Evolutionary conservation across 176 grass and related monocot species (phyloP).

Genomic region (Leersia perrieri): DNA sequence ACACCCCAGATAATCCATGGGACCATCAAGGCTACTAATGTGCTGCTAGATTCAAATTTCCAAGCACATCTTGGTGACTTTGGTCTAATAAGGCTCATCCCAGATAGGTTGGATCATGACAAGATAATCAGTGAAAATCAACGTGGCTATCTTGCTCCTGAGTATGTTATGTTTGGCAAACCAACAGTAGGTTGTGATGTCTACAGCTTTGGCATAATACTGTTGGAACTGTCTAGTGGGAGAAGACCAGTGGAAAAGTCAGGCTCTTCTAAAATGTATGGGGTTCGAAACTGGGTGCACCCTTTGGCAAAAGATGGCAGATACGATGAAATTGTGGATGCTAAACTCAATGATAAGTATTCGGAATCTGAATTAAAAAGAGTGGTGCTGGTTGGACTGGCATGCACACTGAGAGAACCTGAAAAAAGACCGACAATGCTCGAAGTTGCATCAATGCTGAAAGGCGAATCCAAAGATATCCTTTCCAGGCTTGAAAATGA

Average conservation of each 20-base stretch:
- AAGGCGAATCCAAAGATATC: constrained; percentile 67
- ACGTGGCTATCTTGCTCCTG: constrained; percentile 70
- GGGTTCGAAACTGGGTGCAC: constrained; percentile 70
- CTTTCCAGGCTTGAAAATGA: constrained; percentile 53
- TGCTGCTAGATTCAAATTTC: constrained; percentile 66
- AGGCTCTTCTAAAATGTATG: constrained; percentile 27
- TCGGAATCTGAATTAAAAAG: constrained; percentile 68
- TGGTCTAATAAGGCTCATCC: constrained; percentile 58
- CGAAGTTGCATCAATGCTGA: constrained; percentile 58
- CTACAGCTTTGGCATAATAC: constrained; percentile 78
- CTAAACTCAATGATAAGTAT: constrained; percentile 68
- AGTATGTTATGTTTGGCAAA: constrained; percentile 67
- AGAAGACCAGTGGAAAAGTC: constrained; percentile 56
- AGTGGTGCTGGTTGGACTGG: constrained; percentile 57
- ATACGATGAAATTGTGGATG: constrained; percentile 70
- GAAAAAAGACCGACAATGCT: constrained; percentile 70
- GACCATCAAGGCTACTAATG: constrained; percentile 70
- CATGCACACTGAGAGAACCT: constrained; percentile 60
- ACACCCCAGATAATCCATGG: constrained; percentile 65
- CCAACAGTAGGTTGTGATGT: constrained; percentile 61
- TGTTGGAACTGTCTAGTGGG: constrained; percentile 69
- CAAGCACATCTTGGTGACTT: constrained; percentile 66
- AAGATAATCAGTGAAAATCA: constrained; percentile 58
- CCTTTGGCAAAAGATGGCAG: constrained; percentile 57
- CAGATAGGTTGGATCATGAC: constrained; percentile 50